Evolutionary conservation across 148 eudicot genomes (phyloP), one percentile per base, ranked within the genome.

Genomic region (Dysphania ambrosioides): DNA sequence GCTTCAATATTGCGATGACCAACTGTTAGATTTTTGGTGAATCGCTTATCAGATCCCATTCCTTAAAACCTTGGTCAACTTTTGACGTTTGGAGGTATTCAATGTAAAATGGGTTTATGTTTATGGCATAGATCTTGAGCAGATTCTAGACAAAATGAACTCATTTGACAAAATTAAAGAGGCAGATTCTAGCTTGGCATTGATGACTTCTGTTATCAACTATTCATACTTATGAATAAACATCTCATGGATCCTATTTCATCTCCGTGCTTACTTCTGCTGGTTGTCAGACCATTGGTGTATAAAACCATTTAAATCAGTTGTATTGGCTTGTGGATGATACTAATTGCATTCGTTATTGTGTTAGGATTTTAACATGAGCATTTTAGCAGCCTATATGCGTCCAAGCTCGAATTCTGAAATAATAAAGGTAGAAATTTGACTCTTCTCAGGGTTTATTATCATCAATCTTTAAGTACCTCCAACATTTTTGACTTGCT

Each of bases 281-380:
- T 51, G 24, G 15, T 2, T 31, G 27, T 47, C 35, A 47, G 30
- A 19, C 2, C 32, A 47, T 61, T 63, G 38, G 21, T n/a, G 15
- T 16, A 47, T 31, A n/a, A 6, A 21, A 49, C 27, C 41, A 51
- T 18, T 31, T 12, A 8, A 15, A 23, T 44, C 23, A 32, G 24
- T 3, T n/a, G 15, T 38, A 5, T 61, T 16, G 41, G 42, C 35
- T 32, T 38, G 55, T 38, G 26, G 62, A 34, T 63, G 18, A 49
- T 55, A 42, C 2, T 60, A 32, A 73, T 49, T 40, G 15, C 41
- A 5, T 77, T n/a, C 65, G 32, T 77, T 68, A 31, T 68, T 1
- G 5, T 59, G 8, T 35, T 85, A 91, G 97, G 86, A 85, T 68
- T 91, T 91, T 75, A 82, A 85, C 75, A 82, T 91, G 93, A 79